phyloP scores from a whole-genome alignment of 163 green algal species.

The Prototheca wickerhamii region DNA sequence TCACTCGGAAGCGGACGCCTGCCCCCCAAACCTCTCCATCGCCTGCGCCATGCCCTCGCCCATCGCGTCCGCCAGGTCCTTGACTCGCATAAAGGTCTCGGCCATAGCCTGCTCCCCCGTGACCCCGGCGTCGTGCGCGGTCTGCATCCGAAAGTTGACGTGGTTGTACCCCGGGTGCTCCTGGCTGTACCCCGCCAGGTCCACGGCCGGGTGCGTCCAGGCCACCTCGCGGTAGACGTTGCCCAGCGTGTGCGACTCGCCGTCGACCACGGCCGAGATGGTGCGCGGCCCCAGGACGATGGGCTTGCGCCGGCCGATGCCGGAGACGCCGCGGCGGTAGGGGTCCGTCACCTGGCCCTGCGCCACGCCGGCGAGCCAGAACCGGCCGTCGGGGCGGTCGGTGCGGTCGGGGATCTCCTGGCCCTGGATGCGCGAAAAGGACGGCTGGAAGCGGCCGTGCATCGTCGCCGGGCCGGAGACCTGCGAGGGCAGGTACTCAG shows the following conservation, averaged over 20 bases:
- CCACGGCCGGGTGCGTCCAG: conserved; percentile 19
- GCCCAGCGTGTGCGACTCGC: conserved; percentile 29
- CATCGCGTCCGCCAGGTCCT: conserved; percentile 18
- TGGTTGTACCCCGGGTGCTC: conserved; percentile 38
- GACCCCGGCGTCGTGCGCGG: not conserved
- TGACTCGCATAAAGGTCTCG: conserved; percentile 15
- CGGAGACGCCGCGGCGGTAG: conserved; percentile 19
- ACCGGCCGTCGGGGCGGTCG: conserved; percentile 27
- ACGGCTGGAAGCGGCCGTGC: conserved; percentile 31
- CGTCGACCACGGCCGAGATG: conserved; percentile 24
- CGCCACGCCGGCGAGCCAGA: conserved; percentile 31
- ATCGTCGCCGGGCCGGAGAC: not conserved
- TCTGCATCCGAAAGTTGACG: conserved; percentile 30
- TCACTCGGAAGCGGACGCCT: not conserved
- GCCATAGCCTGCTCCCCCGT: conserved; percentile 25
- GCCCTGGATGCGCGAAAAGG: conserved; percentile 19
- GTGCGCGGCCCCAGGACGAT: conserved; percentile 22
- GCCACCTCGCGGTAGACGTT: conserved; percentile 19
- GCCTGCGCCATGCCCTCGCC: conserved; percentile 18
- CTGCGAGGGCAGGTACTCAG: conserved; percentile 27
- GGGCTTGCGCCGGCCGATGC: conserved; percentile 27
- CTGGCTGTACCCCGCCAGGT: conserved; percentile 26
- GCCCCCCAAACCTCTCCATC: not conserved
- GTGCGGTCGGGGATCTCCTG: conserved; percentile 28
- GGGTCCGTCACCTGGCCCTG: conserved; percentile 28